Evolutionary conservation across 148 eudicot species (phyloP).

Genomic region (Pouteria glomerata): DNA sequence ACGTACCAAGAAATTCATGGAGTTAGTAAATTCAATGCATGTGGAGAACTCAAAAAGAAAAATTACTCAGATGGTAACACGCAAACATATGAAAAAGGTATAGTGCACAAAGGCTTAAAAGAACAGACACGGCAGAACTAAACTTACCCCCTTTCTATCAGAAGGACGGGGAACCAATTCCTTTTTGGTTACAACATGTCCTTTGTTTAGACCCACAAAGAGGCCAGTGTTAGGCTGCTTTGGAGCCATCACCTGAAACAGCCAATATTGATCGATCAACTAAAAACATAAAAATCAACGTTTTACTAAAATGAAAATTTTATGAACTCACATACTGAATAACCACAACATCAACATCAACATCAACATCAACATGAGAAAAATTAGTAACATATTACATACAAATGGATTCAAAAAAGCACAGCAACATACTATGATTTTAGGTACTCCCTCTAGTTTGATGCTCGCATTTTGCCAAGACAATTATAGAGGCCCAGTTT

Average conservation of each 20-base stretch:
- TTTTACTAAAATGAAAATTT: background rate
- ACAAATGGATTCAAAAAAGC: background rate
- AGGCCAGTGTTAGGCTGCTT: constrained; percentile 35
- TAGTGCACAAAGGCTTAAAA: background rate
- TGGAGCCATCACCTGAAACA: constrained; percentile 34
- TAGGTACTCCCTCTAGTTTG: background rate
- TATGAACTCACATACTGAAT: background rate
- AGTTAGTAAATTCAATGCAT: background rate
- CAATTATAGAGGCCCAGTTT: background rate
- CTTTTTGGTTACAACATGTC: constrained; percentile 39
- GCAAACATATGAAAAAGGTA: background rate
- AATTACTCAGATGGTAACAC: too few species aligned
- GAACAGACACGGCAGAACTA: background rate
- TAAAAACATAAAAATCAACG: background rate
- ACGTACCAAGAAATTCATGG: background rate
- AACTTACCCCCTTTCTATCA: constrained; percentile 39
- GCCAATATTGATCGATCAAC: background rate
- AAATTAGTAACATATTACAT: background rate
- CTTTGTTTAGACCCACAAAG: constrained; percentile 44
- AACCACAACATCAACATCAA: background rate
- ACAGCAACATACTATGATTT: background rate
- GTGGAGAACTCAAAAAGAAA: background rate
- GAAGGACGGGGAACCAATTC: constrained; percentile 39
- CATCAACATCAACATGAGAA: too few species aligned
- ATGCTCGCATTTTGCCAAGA: background rate